Percentiles rank a stretch among this genome's conserved stretches.
Conservation (phyloP, 1,284 basidiomycete genomes). For the Pseudozyma pruni region DNA sequence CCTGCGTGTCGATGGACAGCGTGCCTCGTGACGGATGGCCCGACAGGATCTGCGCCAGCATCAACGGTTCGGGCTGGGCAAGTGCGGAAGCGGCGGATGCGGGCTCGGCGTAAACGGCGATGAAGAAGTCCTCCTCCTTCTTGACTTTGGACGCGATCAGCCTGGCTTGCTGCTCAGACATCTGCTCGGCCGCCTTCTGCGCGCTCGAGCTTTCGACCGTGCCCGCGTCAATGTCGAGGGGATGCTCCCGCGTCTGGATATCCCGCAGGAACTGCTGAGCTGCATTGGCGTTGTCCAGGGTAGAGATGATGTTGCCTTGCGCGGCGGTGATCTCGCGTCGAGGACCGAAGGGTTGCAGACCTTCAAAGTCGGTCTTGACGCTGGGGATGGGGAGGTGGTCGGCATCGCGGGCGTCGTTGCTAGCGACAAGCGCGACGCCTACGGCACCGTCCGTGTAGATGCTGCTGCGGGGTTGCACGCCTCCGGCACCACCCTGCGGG, state of each 20-base stretch:
- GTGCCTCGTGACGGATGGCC: slow-evolving; percentile 83
- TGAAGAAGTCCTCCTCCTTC: slow-evolving; percentile 78
- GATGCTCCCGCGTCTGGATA: slow-evolving; percentile 69
- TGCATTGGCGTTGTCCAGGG: slow-evolving; percentile 76
- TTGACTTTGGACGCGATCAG: slow-evolving; percentile 62
- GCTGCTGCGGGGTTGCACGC: slow-evolving; percentile 66
- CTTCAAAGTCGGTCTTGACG: slow-evolving; percentile 71
- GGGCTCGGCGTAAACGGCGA: slow-evolving; percentile 69
- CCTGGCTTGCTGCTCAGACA: slow-evolving; percentile 39
- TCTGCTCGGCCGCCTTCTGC: slow-evolving; percentile 25
- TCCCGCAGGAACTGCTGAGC: slow-evolving; percentile 76
- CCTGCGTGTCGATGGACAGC: slow-evolving; percentile 76
- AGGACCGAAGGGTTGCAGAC: slow-evolving; percentile 73
- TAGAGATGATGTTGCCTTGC: slow-evolving; percentile 81
- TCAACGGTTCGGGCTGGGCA: slow-evolving; percentile 13
- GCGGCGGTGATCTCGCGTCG: slow-evolving; percentile 75
- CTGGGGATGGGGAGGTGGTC: slow-evolving; percentile 49
- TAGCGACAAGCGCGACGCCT: slow-evolving; percentile 74
- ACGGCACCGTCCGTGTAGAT: slow-evolving; percentile 77
- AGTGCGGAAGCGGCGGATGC: neutral
- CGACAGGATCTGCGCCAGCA: slow-evolving; percentile 72
- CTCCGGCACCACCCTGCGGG: slow-evolving; percentile 13
- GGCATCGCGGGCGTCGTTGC: slow-evolving; percentile 19
- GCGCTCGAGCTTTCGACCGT: slow-evolving; percentile 21
- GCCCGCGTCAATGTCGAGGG: slow-evolving; percentile 15